Evolutionary conservation across 176 grass and related monocot genomes (phyloP).

Genomic region (Oryza brachyantha): DNA sequence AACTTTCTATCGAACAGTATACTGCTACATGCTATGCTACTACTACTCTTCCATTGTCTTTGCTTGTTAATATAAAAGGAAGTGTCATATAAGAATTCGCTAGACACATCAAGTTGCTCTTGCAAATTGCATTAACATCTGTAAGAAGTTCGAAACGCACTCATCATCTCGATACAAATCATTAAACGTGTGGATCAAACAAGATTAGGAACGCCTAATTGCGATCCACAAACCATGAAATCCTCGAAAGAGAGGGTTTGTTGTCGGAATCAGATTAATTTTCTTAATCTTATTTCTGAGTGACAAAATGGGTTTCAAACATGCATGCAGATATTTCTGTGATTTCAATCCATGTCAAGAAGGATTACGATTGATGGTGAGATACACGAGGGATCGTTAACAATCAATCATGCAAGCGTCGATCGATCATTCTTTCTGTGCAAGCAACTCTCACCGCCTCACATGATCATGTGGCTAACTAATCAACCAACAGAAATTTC

Average conservation of each 20-base stretch:
- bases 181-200: background rate
- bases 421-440: background rate
- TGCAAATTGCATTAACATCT: background rate
- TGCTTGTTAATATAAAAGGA: background rate
- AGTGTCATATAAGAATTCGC: background rate
- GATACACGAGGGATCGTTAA: background rate
- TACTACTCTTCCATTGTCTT: background rate
- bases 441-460: slow-evolving; percentile 14
- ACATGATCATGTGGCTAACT: background rate
- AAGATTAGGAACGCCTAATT: background rate
- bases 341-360: background rate
- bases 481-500: background rate
- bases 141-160: background rate
- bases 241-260: background rate
- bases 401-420: background rate
- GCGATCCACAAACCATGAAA: background rate
- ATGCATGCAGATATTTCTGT: slow-evolving; percentile 15
- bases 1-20: background rate
- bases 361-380: slow-evolving; percentile 30
- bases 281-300: background rate
- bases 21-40: background rate
- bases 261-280: background rate
- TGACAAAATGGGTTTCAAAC: background rate
- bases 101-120: background rate
- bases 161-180: background rate